These are phyloP conservation scores for Entoloma clypeatum DNA, from an alignment of 1,284 basidiomycete species.

Conservation along the genomic window DNA sequence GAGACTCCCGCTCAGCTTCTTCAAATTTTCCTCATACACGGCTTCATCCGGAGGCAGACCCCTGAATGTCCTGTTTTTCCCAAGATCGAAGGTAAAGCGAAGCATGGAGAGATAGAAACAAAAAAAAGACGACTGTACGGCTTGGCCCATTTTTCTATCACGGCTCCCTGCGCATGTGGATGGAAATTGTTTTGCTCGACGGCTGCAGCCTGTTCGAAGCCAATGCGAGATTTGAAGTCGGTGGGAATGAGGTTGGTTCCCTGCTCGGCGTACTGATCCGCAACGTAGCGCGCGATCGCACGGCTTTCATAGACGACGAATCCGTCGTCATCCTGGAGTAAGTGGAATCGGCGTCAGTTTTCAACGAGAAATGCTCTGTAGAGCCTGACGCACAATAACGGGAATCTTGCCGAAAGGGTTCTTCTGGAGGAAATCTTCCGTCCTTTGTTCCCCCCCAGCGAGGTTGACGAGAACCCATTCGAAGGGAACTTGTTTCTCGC, in stretches of 20 bases:
- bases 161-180: conserved; percentile 28
- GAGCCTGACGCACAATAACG: conserved; percentile 43
- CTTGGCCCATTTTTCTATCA: conserved; percentile 30
- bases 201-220: conserved; percentile 43
- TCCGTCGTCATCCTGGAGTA: conserved; percentile 27
- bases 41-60: conserved; percentile 27
- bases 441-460: conserved; percentile 41
- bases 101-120: neutral
- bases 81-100: neutral
- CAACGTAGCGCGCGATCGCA: conserved; percentile 40
- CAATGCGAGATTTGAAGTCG: conserved; percentile 32
- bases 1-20: conserved; percentile 35
- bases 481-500: conserved; percentile 50
- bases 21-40: conserved; percentile 27
- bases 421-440: conserved; percentile 33
- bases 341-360: neutral
- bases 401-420: conserved; percentile 68
- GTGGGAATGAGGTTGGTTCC: conserved; percentile 29
- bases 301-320: conserved; percentile 40
- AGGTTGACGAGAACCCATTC: conserved; percentile 42
- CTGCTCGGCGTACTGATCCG: conserved; percentile 30
- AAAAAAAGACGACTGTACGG: conserved; percentile 14
- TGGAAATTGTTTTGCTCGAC: conserved; percentile 41
- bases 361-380: neutral
- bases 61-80: conserved; percentile 2